These are phyloP conservation scores for Lipomyces yamadae DNA, from an alignment of 805 yeast species.

Conservation along the genomic window DNA sequence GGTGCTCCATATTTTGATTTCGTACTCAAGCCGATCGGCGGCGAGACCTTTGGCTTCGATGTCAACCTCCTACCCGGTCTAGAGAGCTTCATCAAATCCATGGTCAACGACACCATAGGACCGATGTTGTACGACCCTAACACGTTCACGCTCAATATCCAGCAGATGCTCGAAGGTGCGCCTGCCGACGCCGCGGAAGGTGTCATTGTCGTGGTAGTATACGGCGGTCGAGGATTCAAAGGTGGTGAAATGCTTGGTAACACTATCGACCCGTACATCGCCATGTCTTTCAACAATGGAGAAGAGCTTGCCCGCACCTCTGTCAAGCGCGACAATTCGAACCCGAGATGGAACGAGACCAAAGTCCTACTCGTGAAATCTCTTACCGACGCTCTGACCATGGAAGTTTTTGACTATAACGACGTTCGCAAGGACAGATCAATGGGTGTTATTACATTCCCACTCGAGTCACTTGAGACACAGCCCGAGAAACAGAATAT, in stretches of 20 bases:
- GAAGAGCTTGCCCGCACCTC: conserved; percentile 68
- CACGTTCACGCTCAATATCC: conserved; percentile 89
- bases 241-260: conserved; percentile 73
- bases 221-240: conserved; percentile 68
- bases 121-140: conserved; percentile 88
- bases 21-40: conserved; percentile 76
- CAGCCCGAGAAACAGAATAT: conserved; percentile 53
- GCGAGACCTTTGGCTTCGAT: conserved; percentile 85
- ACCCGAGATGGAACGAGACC: conserved; percentile 86
- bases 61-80: conserved; percentile 86
- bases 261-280: conserved; percentile 88
- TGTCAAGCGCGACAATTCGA: conserved; percentile 65
- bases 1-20: conserved; percentile 92
- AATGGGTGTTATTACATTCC: conserved; percentile 77
- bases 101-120: conserved; percentile 85
- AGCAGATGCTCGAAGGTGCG: conserved; percentile 84
- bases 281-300: conserved; percentile 54
- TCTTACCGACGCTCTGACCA: conserved; percentile 78
- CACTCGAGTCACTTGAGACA: conserved; percentile 66
- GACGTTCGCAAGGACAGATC: conserved; percentile 75
- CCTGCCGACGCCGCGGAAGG: conserved; percentile 84
- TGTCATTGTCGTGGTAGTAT: conserved; percentile 70
- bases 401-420: conserved; percentile 76
- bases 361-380: conserved; percentile 70
- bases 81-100: conserved; percentile 76